Conservation (phyloP, 2,329 filamentous ascomycete species). For the Cladophialophora psammophila region DNA sequence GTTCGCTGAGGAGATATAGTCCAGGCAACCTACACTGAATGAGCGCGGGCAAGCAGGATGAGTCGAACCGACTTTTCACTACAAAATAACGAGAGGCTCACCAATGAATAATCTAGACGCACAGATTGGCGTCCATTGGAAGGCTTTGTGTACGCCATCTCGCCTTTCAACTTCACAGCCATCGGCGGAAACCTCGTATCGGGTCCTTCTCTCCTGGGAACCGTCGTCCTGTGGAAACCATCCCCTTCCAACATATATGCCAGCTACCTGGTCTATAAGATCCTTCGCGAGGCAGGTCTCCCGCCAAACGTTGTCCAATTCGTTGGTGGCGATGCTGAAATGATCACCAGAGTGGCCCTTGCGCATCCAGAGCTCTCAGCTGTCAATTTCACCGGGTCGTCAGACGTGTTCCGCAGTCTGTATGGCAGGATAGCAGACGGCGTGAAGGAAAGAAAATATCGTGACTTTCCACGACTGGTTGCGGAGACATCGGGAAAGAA, state of each 20-base stretch:
- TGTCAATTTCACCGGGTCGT: conserved; percentile 87
- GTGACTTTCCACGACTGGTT: conserved; percentile 79
- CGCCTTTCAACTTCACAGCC: conserved; percentile 94
- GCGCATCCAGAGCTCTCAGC: conserved; percentile 78
- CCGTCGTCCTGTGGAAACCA: conserved; percentile 91
- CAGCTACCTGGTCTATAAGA: conserved; percentile 84
- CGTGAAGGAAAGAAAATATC: conserved; percentile 77
- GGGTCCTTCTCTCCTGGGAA: conserved; percentile 82
- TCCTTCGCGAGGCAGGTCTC: conserved; percentile 85
- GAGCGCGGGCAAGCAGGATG: conserved; percentile 80
- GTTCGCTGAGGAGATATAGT: conserved; percentile 90
- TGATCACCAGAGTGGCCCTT: conserved; percentile 76
- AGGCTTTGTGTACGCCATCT: conserved; percentile 88
- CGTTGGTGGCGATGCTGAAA: conserved; percentile 79
- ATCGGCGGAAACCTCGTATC: conserved; percentile 83
- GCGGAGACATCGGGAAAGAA: conserved; percentile 88
- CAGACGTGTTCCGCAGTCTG: conserved; percentile 80
- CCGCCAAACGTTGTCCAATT: conserved; percentile 87
- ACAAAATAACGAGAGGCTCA: conserved; percentile 50
- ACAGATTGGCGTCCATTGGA: conserved; percentile 80
- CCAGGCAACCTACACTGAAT: conserved; percentile 84
- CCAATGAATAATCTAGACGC: conserved; percentile 47
- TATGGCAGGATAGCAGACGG: conserved; percentile 81
- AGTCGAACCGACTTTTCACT: conserved; percentile 41
- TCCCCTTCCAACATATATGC: conserved; percentile 80